A percentile compares a stretch with the other conserved stretches of the same genome.
Evolutionary conservation across 208 protist genomes (phyloP).

Genomic region (Porcisia hertigi): DNA sequence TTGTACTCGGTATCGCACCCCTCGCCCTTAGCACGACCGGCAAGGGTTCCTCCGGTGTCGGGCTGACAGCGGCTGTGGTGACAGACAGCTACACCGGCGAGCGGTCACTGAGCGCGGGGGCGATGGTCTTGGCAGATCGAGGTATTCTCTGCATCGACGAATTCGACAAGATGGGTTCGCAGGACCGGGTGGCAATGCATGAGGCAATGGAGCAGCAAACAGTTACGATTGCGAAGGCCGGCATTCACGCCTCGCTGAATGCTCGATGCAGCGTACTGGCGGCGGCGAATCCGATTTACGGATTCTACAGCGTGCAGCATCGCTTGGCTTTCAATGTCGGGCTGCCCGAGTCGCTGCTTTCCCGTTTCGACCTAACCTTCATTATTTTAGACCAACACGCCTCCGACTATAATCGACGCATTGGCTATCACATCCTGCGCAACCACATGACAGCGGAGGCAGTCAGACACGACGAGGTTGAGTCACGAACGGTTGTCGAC

Average conservation of each 20-base stretch:
- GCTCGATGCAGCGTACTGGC: constrained; percentile 98
- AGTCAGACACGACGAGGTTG: constrained; percentile 52
- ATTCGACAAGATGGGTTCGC: constrained; percentile 99
- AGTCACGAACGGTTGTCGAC: constrained; percentile 72
- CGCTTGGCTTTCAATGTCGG: constrained; percentile 96
- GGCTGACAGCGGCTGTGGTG: constrained; percentile 99
- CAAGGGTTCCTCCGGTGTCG: constrained; percentile 97
- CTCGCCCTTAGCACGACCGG: constrained; percentile 98
- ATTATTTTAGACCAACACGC: constrained; percentile 98
- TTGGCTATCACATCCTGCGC: constrained; percentile 96
- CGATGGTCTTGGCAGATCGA: constrained; percentile 99
- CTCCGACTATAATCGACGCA: constrained; percentile 89
- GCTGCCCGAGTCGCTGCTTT: constrained; percentile 99
- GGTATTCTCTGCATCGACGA: constrained; percentile 99
- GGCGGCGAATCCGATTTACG: constrained; percentile 99
- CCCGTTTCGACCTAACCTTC: constrained; percentile 99
- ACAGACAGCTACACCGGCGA: constrained; percentile 97
- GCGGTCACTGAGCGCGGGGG: constrained; percentile 97
- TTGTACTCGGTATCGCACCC: constrained; percentile 96
- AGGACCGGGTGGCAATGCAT: constrained; percentile 97
- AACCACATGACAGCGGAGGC: constrained; percentile 91
- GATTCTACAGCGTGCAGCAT: constrained; percentile 95
- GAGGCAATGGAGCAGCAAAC: constrained; percentile 99
- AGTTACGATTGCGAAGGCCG: constrained; percentile 99
- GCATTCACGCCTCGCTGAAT: constrained; percentile 99